Base-by-base conservation (phyloP, 2,329 filamentous ascomycete genomes). In the Epichloe brachyelytri region DNA sequence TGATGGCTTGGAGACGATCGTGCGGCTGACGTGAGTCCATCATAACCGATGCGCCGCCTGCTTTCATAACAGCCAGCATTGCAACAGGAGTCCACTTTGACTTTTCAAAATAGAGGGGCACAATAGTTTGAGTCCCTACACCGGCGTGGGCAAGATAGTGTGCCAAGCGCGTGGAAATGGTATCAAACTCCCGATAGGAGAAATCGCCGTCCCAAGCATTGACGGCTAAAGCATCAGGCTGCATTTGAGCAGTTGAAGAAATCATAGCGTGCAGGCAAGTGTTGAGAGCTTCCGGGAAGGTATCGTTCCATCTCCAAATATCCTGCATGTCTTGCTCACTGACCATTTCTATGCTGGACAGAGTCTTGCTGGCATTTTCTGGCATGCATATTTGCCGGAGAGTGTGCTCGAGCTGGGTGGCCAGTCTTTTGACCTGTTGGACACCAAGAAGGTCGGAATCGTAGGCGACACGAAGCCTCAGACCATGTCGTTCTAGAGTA, bases 171-270 rank as follows among this genome's bases (percentile, higher is more conserved):
- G 46, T 49, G 6, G 54, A 44, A 14, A 54, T 26, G 3, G 6
- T 10, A 37, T 57, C 49, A 6, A 72, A 59, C 22, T 72, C 43
- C 54, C 64, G 53, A 49, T 68, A 22, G 63, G 59, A 48, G 66
- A 69, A 54, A 66, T 67, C 60, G 70, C 76, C 49, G 73, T 73
- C 60, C 55, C 55, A 57, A 26, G 55, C 50, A 36, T 46, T 41
- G 12, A 56, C 37, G 3, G 54, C 54, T 5, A 37, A 33, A 15
- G 52, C 51, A 34, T 52, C 37, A 5, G 54, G 54, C n/a, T 34
- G 38, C 11, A 4, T 46, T 30, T 22, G 43, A 37, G 50, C 39
- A 10, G 30, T 33, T 19, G n/a, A 22, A 19, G 20, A 36, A 22
- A 54, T 48, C 38, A 54, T 15, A 15, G 50, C 39, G 43, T 54